These are phyloP conservation scores for Collybia mongolica DNA, from an alignment of 768 basidiomycete species.

Conservation along the genomic window DNA sequence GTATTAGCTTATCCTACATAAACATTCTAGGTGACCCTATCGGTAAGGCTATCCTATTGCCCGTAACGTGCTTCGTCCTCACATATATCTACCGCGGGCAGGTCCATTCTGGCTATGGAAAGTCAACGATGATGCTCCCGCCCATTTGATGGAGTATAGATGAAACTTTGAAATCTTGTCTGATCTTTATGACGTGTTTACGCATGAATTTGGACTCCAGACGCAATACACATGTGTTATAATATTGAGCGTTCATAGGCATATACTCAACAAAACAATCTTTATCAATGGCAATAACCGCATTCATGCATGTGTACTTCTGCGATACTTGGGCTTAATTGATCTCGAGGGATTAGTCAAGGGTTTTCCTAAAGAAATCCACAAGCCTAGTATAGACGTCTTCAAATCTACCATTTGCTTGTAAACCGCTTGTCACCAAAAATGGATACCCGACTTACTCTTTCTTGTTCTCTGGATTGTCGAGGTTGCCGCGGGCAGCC, in stretches of 20 bases:
- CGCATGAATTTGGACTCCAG: no score
- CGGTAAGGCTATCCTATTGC: slow-evolving; percentile 38
- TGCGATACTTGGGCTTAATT: neutral
- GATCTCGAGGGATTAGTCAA: slow-evolving; percentile 10
- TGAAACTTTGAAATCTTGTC: neutral
- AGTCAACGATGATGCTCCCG: slow-evolving; percentile 37
- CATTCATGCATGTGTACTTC: neutral
- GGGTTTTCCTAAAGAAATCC: slow-evolving; percentile 43
- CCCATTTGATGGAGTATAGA: slow-evolving; percentile 31
- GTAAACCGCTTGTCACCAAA: neutral
- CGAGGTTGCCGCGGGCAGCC: slow-evolving; percentile 58
- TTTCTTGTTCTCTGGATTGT: slow-evolving; percentile 54
- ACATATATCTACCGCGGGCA: slow-evolving; percentile 18
- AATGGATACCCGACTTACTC: slow-evolving; percentile 32
- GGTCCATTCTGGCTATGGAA: slow-evolving; percentile 79
- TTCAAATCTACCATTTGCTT: slow-evolving; percentile 34
- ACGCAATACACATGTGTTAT: no score
- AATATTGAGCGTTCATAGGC: no score
- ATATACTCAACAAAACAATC: no score
- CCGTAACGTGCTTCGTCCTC: neutral
- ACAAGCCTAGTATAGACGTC: slow-evolving; percentile 54
- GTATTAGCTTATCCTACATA: neutral
- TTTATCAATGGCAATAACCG: neutral
- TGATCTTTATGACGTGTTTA: no score
- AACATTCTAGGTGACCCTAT: slow-evolving; percentile 55